Conservation (phyloP, 768 basidiomycete species). For the Boletus subparvulus region DNA sequence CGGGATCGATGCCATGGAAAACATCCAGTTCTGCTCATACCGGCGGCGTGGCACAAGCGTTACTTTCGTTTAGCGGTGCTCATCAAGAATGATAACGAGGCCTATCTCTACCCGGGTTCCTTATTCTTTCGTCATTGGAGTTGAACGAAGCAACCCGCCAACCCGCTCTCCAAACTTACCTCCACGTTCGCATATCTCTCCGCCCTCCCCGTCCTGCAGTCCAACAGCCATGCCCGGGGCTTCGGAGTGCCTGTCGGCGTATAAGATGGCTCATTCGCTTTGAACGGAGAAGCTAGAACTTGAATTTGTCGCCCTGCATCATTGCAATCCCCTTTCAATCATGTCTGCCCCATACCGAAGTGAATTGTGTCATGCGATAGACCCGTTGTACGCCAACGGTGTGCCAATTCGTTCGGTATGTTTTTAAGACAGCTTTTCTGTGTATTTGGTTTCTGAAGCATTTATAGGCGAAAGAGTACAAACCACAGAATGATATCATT, state of each 20-base stretch:
- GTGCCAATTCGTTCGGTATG: background rate
- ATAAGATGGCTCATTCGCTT: background rate
- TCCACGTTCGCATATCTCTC: background rate
- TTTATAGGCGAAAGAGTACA: background rate
- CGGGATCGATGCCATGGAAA: background rate
- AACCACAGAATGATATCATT: background rate
- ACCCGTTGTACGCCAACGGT: background rate
- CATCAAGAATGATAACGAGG: background rate
- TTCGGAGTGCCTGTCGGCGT: background rate
- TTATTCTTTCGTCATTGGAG: background rate
- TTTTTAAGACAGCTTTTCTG: background rate
- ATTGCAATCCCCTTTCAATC: background rate
- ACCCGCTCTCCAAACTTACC: background rate
- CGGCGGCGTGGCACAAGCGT: background rate
- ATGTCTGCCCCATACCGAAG: background rate
- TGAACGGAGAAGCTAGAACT: too few species aligned
- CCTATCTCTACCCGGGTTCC: background rate
- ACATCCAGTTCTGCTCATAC: background rate
- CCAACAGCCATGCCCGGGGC: background rate
- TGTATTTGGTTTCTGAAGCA: background rate
- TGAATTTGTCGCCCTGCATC: background rate
- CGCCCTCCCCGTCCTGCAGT: background rate
- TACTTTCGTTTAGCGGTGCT: background rate
- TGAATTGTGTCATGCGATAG: background rate
- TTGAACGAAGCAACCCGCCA: background rate